Percentiles rank a stretch among this genome's conserved stretches.
These are phyloP conservation scores for rapeseed (Brassica napus) DNA, from an alignment of 345 rosid genomes.

Conservation along the genomic window DNA sequence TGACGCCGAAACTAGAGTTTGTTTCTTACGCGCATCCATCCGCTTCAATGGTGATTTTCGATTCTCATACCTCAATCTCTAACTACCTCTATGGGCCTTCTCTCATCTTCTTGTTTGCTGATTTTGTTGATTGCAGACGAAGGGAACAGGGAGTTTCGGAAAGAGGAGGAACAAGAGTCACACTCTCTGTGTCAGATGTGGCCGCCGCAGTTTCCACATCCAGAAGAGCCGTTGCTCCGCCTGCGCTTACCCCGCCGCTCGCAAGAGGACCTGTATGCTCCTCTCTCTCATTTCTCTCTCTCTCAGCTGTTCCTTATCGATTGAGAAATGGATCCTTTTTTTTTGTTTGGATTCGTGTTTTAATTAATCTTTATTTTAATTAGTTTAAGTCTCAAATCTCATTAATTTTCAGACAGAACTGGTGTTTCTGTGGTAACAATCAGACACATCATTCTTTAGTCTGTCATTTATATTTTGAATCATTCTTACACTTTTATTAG, in stretches of 20 bases:
- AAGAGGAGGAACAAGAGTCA: conserved; percentile 86
- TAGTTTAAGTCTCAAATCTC: neutral
- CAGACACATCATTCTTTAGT: too few species aligned
- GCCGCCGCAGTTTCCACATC: conserved; percentile 80
- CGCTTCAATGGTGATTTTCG: too few species aligned
- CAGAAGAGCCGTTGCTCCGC: conserved; percentile 86
- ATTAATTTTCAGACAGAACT: neutral
- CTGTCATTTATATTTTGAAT: neutral
- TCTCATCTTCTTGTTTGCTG: neutral
- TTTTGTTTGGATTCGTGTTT: neutral
- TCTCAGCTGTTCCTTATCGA: neutral
- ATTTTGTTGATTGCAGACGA: conserved; percentile 45
- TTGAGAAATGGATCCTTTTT: neutral
- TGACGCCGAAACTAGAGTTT: too few species aligned
- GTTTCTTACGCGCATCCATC: too few species aligned
- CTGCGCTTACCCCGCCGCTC: conserved; percentile 71
- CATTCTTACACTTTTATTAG: too few species aligned
- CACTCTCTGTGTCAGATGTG: conserved; percentile 81
- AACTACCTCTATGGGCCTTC: too few species aligned
- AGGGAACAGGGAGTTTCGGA: conserved; percentile 83
- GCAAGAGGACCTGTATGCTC: conserved; percentile 55
- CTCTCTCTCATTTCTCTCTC: neutral
- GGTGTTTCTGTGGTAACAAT: too few species aligned
- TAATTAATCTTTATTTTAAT: neutral
- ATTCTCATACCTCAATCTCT: too few species aligned